A percentile compares a stretch with the other conserved stretches of the same genome.
These are phyloP conservation scores for Fusarium equiseti DNA, from an alignment of 2,329 filamentous ascomycete genomes.

Conservation along the genomic window DNA sequence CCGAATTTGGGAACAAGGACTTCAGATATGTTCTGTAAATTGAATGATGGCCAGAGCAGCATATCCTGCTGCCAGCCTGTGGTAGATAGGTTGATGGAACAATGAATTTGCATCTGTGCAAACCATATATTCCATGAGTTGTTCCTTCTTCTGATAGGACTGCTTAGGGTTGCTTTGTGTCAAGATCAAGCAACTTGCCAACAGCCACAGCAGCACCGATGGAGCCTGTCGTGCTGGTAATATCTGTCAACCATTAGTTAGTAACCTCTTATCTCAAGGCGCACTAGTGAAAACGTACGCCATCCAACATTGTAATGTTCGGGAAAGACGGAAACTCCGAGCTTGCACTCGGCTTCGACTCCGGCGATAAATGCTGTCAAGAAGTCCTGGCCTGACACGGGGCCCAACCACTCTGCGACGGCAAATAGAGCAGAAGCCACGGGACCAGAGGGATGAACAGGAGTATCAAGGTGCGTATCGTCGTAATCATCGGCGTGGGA, in stretches of 20 bases:
- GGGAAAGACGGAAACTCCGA: slow-evolving; percentile 1
- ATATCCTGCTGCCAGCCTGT: too few relatives aligned
- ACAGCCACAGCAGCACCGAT: slow-evolving; percentile 6
- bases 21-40: slow-evolving; percentile 18
- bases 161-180: background rate
- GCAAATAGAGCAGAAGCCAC: slow-evolving; percentile 10
- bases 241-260: background rate
- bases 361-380: slow-evolving; percentile 4
- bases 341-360: slow-evolving; percentile 5
- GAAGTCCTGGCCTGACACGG: background rate
- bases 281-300: background rate
- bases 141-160: too few relatives aligned
- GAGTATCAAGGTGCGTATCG: slow-evolving; percentile 5
- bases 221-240: background rate
- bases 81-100: background rate
- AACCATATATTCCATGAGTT: too few relatives aligned
- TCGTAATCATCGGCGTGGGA: slow-evolving; percentile 7
- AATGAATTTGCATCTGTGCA: background rate
- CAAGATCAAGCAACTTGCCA: background rate
- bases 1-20: slow-evolving; percentile 25
- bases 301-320: slow-evolving; percentile 10
- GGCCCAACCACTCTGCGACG: background rate
- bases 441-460: slow-evolving; percentile 7
- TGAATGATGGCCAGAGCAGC: too few relatives aligned
- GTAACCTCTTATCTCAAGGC: too few relatives aligned